Base-by-base conservation (phyloP, 129 eudicot species). In the Tagetes erecta region DNA sequence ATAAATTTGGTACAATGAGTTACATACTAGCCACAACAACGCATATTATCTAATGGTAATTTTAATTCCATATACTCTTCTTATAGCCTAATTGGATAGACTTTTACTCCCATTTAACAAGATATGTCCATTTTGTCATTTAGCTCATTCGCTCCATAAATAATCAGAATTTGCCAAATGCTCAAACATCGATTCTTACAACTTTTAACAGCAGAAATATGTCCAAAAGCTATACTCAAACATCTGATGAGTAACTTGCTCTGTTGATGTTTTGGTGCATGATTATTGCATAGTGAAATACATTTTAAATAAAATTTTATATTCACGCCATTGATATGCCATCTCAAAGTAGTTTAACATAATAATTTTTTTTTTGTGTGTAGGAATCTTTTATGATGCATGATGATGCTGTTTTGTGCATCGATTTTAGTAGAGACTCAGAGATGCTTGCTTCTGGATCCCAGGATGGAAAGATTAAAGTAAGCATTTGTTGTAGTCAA, bases 371-470 rank as follows among this genome's bases (percentile, higher is more conserved):
- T 66, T n/a, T 57, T 20, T 20, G 27, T 68, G 58, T 86, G 74
- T 81, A 94, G 99, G 99, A 94, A 83, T 85, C 94, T 1, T 94
- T 94, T 86, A 94, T 94, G 99, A 94, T 94, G 99, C 99, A 94
- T 64, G 97, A 94, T 65, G 99, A 94, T 85, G 88, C 99, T 76
- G 97, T 91, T 78, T 79, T 91, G 27, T 94, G 89, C 74, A 91
- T 88, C 62, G 96, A 94, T 82, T 94, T 94, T 78, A 94, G 99
- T 76, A 83, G 96, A 81, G 99, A 91, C 80, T 94, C 97, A 1
- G 99, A 94, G 76, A 91, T 94, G 99, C 87, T 94, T 80, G 99
- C 97, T 47, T 91, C 99, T 78, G 99, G 99, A 44, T 94, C 99
- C 42, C 92, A 88, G 80, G 99, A 91, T 70, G 99, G 99, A 70